phyloP scores from a whole-genome alignment of 1,139 yeast genomes.

The Geotrichum candidum region DNA sequence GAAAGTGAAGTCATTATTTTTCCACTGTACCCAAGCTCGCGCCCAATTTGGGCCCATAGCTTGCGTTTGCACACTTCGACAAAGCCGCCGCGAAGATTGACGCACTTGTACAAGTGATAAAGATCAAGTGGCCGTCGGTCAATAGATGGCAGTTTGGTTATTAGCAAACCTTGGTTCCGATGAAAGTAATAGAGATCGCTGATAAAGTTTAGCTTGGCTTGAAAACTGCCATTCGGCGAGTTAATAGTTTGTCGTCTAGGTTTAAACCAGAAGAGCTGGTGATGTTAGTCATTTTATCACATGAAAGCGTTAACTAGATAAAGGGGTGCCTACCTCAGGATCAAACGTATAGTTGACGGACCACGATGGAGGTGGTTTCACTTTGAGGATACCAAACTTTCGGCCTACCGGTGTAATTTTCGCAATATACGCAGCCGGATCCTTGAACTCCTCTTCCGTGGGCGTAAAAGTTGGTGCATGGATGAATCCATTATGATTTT shows the following conservation, averaged over 20 bases:
- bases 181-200: constrained; percentile 34
- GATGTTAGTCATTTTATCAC: background rate
- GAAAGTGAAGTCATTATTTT: constrained; percentile 65
- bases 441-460: constrained; percentile 42
- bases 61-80: constrained; percentile 38
- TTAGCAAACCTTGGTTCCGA: constrained; percentile 28
- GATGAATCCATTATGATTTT: constrained; percentile 22
- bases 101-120: constrained; percentile 34
- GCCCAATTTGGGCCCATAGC: constrained; percentile 47
- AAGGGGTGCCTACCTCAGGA: constrained; percentile 29
- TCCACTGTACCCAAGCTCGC: constrained; percentile 71
- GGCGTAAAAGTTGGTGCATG: constrained; percentile 49
- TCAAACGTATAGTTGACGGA: background rate
- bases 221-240: constrained; percentile 31
- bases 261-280: constrained; percentile 42
- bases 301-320: background rate
- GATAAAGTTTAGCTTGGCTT: constrained; percentile 29
- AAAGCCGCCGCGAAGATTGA: constrained; percentile 37
- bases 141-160: constrained; percentile 34
- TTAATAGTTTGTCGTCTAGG: constrained; percentile 48
- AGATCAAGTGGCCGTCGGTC: constrained; percentile 38
- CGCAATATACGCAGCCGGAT: constrained; percentile 46
- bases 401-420: constrained; percentile 43
- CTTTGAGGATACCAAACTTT: constrained; percentile 65
- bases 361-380: constrained; percentile 45